Evolutionary conservation across 2,329 filamentous ascomycete genomes (phyloP).

Genomic region (Talaromyces sp.): DNA sequence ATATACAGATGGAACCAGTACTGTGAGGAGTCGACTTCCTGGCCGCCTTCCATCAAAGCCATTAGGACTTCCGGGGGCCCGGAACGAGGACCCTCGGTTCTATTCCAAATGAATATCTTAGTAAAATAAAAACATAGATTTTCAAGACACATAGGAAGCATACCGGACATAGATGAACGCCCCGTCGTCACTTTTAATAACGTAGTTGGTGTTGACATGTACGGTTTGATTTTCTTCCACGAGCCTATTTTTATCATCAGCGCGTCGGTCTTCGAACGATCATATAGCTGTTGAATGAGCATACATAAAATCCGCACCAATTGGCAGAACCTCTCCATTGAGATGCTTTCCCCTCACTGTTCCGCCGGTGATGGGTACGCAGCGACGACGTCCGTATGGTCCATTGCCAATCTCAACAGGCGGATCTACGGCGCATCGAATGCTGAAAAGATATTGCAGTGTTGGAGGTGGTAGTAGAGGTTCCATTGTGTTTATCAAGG

Average conservation of each 20-base stretch:
- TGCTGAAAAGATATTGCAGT: neutral
- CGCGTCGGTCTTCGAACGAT: neutral
- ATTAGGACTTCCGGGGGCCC: slow-evolving; percentile 27
- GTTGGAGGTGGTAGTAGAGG: neutral
- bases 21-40: slow-evolving; percentile 24
- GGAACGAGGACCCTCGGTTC: slow-evolving; percentile 20
- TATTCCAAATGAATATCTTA: neutral
- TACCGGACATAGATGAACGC: neutral
- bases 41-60: slow-evolving; percentile 26
- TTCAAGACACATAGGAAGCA: neutral
- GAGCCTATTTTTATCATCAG: neutral
- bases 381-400: slow-evolving; percentile 27
- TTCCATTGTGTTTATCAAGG: neutral
- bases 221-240: neutral
- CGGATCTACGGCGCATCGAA: slow-evolving; percentile 25
- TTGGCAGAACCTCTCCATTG: slow-evolving; percentile 26
- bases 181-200: neutral
- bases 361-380: slow-evolving; percentile 25
- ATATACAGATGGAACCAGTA: slow-evolving; percentile 31
- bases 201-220: neutral
- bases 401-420: slow-evolving; percentile 28
- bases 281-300: neutral
- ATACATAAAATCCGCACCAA: slow-evolving; percentile 13
- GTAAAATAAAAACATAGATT: neutral
- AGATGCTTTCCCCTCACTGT: slow-evolving; percentile 25